Conservation (phyloP, 1,139 yeast species). For the Saccharomycopsis hybrid region DNA sequence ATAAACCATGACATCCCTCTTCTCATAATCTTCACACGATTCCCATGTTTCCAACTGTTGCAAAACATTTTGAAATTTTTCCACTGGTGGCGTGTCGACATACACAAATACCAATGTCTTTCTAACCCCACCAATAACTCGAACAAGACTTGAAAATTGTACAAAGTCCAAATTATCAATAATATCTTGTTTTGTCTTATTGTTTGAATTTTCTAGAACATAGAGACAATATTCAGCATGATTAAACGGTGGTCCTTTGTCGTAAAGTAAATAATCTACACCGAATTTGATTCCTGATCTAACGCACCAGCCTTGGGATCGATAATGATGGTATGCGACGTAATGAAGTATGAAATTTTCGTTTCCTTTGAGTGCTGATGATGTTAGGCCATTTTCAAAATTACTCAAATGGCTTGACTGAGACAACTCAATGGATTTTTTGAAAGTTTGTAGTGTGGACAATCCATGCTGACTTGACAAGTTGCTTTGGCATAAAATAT, state of each 20-base stretch:
- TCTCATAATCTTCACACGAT: not conserved
- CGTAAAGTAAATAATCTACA: constrained; percentile 70
- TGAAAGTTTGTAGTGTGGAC: not conserved
- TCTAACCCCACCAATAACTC: constrained; percentile 85
- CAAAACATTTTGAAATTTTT: constrained; percentile 19
- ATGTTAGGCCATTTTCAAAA: constrained; percentile 23
- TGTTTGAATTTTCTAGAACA: constrained; percentile 33
- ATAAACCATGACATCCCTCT: constrained; percentile 25
- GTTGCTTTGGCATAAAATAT: not conserved
- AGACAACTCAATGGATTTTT: not conserved
- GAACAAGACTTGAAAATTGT: constrained; percentile 57
- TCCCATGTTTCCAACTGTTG: no score
- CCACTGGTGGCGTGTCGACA: constrained; percentile 48
- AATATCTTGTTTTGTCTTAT: constrained; percentile 15
- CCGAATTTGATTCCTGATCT: constrained; percentile 91
- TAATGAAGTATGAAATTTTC: constrained; percentile 48
- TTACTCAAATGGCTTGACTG: not conserved
- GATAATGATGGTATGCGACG: constrained; percentile 77
- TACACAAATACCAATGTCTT: constrained; percentile 67
- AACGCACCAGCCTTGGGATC: constrained; percentile 93
- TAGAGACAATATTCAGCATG: constrained; percentile 83
- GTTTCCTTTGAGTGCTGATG: constrained; percentile 29
- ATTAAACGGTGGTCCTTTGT: constrained; percentile 89
- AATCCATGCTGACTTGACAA: constrained; percentile 18
- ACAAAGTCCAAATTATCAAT: constrained; percentile 42